Base-by-base conservation (phyloP, 768 basidiomycete species). In the Suillus ampliporus region DNA sequence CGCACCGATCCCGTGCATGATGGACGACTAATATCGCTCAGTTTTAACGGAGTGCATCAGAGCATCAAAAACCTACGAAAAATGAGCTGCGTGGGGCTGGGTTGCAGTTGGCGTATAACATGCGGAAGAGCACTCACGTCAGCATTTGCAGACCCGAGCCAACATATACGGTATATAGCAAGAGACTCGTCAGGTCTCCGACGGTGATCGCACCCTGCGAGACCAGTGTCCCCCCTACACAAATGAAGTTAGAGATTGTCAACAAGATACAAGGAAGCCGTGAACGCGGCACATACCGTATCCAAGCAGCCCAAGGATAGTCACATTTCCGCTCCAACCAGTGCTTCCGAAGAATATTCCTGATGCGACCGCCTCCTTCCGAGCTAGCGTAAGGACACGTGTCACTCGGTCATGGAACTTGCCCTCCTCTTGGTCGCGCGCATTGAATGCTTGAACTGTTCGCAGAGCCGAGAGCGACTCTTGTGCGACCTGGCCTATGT, bases 1-100 rank as follows among this genome's bases (percentile, higher is more conserved):
- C 1, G 97, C 96, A 61, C 97, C 97, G 57, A 98, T 88, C 59
- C 94, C 97, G 58, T 94, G 94, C 97, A 99, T 99, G 60, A 99
- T 89, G 44, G 94, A 95, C 11, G 93, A 86, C 92, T 94, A 65
- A 31, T 21, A 34, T 48, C 37, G 28, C 40, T 21, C 57, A 66
- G 28, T 64, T 23, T 31, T 15, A 10, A 44, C 34, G 6, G 47
- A 47, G 8, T 15, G 19, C 10, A 14, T 15, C 37, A 41, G n/a
- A 65, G 9, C 34, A 46, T 31, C 34, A 13, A 68, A 64, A 44
- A 74, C 76, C 64, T 73, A 80, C 78, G 65, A 78, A 77, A 61
- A 81, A 79, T 28, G 75, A 73, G 4, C 79, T 82, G 62, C 31
- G 37, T 23, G 48, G 28, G 53, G 35, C 17, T 52, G 37, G 43